phyloP scores from a whole-genome alignment of 2,329 filamentous ascomycete species.

The Rhynchosporium secalis region DNA sequence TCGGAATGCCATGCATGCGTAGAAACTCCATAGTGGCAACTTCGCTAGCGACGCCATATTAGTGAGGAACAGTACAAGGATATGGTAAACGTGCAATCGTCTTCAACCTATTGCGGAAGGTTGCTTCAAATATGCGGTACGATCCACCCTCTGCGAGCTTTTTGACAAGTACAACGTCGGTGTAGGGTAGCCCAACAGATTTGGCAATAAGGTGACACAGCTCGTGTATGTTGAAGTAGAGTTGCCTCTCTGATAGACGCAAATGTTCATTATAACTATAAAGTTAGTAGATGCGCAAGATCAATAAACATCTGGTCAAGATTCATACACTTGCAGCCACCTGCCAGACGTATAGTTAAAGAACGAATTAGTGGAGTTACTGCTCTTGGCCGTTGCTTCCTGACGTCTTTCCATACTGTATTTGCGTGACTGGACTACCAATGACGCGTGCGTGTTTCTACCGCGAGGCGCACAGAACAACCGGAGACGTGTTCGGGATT shows the following conservation, averaged over 20 bases:
- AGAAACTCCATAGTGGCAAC: constrained; percentile 34
- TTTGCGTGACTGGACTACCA: constrained; percentile 14
- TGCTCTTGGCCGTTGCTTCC: constrained; percentile 22
- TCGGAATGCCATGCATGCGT: constrained; percentile 31
- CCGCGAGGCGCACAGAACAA: constrained; percentile 15
- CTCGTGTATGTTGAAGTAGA: constrained; percentile 33
- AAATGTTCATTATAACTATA: constrained; percentile 35
- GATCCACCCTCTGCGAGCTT: constrained; percentile 37
- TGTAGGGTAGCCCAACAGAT: constrained; percentile 27
- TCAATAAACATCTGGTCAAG: constrained; percentile 18
- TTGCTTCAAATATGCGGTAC: constrained; percentile 35
- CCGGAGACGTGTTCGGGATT: constrained; percentile 16
- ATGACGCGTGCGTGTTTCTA: constrained; percentile 12
- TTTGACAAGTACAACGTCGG: constrained; percentile 31
- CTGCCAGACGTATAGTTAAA: constrained; percentile 36
- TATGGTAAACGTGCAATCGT: constrained; percentile 33
- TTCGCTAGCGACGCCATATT: constrained; percentile 28
- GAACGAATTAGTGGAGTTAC: constrained; percentile 29
- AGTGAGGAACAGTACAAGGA: constrained; percentile 25
- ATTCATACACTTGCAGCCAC: constrained; percentile 33
- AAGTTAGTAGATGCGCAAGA: constrained; percentile 17
- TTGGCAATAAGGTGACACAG: constrained; percentile 32
- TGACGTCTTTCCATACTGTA: constrained; percentile 22
- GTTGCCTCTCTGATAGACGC: constrained; percentile 34
- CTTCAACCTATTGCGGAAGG: constrained; percentile 32